These are phyloP conservation scores for Agrocybe praecox DNA, from an alignment of 768 basidiomycete genomes.

Conservation along the genomic window DNA sequence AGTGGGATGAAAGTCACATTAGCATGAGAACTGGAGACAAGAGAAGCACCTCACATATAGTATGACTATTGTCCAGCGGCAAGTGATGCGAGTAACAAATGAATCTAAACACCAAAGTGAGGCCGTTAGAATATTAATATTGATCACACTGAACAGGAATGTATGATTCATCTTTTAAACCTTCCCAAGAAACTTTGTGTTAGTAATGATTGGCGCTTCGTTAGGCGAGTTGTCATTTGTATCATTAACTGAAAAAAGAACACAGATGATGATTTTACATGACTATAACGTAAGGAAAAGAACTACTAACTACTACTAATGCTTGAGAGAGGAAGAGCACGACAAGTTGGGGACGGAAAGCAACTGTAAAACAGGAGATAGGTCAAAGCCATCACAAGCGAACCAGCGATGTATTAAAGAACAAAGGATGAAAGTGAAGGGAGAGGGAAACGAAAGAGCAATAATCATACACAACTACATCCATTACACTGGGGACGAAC, in stretches of 20 bases:
- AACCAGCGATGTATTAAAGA: background rate
- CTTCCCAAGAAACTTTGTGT: no score
- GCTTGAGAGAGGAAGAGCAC: background rate
- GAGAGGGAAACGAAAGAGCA: background rate
- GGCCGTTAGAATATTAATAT: no score
- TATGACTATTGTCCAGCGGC: no score
- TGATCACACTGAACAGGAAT: no score
- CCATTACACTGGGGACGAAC: background rate
- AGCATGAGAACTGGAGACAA: no score
- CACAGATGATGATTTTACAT: background rate
- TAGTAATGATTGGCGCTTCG: no score
- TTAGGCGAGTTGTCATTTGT: no score
- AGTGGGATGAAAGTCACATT: no score
- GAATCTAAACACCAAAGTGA: no score
- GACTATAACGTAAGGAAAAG: background rate
- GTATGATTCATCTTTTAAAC: no score
- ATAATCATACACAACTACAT: conserved; percentile 3
- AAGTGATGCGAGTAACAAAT: no score
- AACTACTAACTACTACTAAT: background rate
- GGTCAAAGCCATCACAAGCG: background rate
- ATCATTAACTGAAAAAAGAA: background rate
- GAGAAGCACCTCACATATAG: no score
- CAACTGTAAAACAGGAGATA: background rate
- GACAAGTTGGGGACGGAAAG: background rate
- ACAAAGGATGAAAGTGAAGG: background rate